phyloP scores from a whole-genome alignment of 2,329 filamentous ascomycete genomes.

The Teratosphaeria destructans region DNA sequence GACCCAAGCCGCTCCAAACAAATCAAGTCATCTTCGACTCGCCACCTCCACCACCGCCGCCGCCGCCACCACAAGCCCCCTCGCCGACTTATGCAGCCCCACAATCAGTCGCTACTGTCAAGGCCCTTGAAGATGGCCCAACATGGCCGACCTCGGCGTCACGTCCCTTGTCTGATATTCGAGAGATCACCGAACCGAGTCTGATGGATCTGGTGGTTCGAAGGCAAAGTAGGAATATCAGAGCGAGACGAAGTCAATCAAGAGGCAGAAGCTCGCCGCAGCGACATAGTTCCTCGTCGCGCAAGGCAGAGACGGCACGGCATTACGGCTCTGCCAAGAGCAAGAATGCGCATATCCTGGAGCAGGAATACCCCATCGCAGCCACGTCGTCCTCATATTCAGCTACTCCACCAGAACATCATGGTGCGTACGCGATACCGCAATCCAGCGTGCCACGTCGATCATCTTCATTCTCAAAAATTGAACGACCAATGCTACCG shows the following conservation, averaged over 20 bases:
- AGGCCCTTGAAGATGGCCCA: not conserved
- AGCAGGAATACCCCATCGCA: not conserved
- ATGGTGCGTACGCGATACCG: conserved; percentile 37
- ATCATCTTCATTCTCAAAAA: conserved; percentile 32
- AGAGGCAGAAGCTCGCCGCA: conserved; percentile 3
- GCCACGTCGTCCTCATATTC: conserved; percentile 21
- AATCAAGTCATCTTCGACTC: not conserved
- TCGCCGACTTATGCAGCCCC: not conserved
- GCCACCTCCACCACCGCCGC: not conserved
- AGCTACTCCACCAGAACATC: conserved; percentile 26
- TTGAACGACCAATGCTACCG: not conserved
- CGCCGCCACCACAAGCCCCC: not conserved
- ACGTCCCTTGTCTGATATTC: conserved; percentile 38
- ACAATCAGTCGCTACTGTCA: not conserved
- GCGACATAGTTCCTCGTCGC: not conserved
- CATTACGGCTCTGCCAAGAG: not conserved
- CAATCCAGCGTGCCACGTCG: conserved; percentile 35
- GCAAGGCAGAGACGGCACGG: not conserved
- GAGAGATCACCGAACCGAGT: conserved; percentile 38
- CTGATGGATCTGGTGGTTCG: conserved; percentile 24
- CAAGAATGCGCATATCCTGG: not conserved
- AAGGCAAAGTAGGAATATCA: not conserved
- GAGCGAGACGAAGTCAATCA: not conserved
- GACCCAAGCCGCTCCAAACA: conserved; percentile 1
- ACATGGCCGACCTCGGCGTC: conserved; percentile 20